Conservation (phyloP, 805 yeast genomes). For the Debaryomyces tyrocola region DNA sequence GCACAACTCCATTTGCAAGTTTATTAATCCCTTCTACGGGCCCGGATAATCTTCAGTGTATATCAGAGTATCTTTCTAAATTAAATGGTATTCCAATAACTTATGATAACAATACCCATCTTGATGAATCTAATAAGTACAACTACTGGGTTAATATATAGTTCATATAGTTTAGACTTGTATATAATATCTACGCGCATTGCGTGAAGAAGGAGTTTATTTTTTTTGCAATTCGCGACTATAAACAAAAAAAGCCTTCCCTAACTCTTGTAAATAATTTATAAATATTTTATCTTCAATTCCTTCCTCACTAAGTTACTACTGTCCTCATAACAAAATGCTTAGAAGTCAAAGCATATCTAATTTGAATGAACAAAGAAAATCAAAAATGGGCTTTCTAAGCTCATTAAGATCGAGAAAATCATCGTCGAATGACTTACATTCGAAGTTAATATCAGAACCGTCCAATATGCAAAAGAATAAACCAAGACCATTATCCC, state of each 20-base stretch:
- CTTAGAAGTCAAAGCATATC: conserved; percentile 27
- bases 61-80: conserved; percentile 2
- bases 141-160: conserved; percentile 9
- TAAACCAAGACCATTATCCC: conserved; percentile 10
- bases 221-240: not conserved
- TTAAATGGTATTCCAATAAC: not conserved
- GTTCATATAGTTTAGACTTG: not conserved
- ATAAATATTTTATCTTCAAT: not conserved
- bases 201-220: not conserved
- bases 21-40: conserved; percentile 13
- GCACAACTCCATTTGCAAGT: conserved; percentile 14
- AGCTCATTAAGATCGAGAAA: conserved; percentile 15
- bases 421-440: conserved; percentile 5
- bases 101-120: conserved; percentile 5
- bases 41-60: not conserved
- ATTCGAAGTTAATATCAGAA: not conserved
- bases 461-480: not conserved
- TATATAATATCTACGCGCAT: not conserved
- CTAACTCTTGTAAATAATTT: not conserved
- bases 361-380: conserved; percentile 20
- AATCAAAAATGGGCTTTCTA: conserved; percentile 14
- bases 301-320: not conserved
- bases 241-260: conserved; percentile 1
- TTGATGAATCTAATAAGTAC: conserved; percentile 11
- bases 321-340: conserved; percentile 12